Conservation (phyloP, 2,329 filamentous ascomycete species). For the Fusarium brevicatenulatum region DNA sequence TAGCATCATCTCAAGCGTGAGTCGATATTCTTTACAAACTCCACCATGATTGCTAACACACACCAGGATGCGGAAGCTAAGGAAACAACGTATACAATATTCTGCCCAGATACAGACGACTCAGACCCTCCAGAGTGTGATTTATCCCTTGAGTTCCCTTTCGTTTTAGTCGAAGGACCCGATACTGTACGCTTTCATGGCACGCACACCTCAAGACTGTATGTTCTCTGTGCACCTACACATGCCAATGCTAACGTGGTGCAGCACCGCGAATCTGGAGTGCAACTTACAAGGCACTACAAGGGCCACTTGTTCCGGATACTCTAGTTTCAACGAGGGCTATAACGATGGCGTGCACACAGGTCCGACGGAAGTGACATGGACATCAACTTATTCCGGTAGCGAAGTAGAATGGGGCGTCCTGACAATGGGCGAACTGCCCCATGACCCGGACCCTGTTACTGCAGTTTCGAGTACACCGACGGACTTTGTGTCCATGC, state of each 20-base stretch:
- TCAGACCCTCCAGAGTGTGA: conserved; percentile 55
- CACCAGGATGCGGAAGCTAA: conserved; percentile 43
- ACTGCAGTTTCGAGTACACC: conserved; percentile 38
- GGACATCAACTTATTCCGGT: conserved; percentile 57
- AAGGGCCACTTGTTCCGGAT: conserved; percentile 59
- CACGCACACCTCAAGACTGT: conserved; percentile 56
- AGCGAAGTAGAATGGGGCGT: conserved; percentile 56
- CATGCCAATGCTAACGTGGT: conserved; percentile 2
- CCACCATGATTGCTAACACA: not conserved
- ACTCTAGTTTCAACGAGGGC: conserved; percentile 55
- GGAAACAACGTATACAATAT: conserved; percentile 60
- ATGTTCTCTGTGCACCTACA: conserved; percentile 24
- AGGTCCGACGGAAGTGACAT: conserved; percentile 56
- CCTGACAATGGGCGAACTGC: conserved; percentile 55
- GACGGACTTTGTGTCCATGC: conserved; percentile 25
- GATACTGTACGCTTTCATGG: conserved; percentile 57
- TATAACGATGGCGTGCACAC: conserved; percentile 52
- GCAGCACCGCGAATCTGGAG: conserved; percentile 56
- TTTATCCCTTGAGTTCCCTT: conserved; percentile 58
- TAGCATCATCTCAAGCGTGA: conserved; percentile 57
- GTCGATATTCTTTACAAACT: conserved; percentile 6
- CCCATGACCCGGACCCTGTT: conserved; percentile 44
- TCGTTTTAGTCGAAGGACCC: conserved; percentile 58
- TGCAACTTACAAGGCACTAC: conserved; percentile 56
- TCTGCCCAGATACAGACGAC: conserved; percentile 56